Evolutionary conservation across 192 early-diverging fungal genomes (phyloP), one percentile per base, ranked within the genome.

Genomic region (Helicostylum pulchrum): DNA sequence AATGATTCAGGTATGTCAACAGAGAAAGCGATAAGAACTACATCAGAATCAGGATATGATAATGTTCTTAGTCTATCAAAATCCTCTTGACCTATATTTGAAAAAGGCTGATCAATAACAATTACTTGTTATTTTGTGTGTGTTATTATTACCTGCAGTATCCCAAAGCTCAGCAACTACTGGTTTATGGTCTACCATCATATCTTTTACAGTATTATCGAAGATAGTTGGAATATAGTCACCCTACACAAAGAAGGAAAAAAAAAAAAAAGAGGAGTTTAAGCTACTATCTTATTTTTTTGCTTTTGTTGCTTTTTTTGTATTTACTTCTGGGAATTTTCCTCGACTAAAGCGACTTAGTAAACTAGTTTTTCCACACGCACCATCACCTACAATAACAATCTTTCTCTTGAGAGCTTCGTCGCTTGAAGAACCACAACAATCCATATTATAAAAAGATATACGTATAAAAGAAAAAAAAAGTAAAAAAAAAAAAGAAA

Each of bases 161-260:
- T 75, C 73, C 73, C 73, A 75, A 14, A 75, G 46, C 1, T 50
- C 67, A 23, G 72, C 23, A 44, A 61, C 67, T 17, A 75, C 55
- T 11, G 60, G 47, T 59, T 61, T 55, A 12, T 59, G 56, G 15
- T 71, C 68, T 1, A 75, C 50, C 34, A 30, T 54, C 34, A 75
- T 66, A 30, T 70, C 73, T 21, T 66, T 61, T 15, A 71, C 68
- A 51, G 66, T 66, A 45, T 75, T 75, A 50, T 75, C 68, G 46
- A 75, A 75, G 2, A 75, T 60, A 2, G 73, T 75, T 55, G 73
- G 73, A 17, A 72, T 64, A 59, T 75, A 75, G 20, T 56, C 63
- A 39, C 73, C 70, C 36, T 49, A 15, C 26, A 19, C 49, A 17
- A 26, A 21, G 23, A 62, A 9, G 19, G n/a, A 34, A 30, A 39